Evolutionary conservation across 768 basidiomycete species (phyloP).

Genomic region (Suillus ampliporus): DNA sequence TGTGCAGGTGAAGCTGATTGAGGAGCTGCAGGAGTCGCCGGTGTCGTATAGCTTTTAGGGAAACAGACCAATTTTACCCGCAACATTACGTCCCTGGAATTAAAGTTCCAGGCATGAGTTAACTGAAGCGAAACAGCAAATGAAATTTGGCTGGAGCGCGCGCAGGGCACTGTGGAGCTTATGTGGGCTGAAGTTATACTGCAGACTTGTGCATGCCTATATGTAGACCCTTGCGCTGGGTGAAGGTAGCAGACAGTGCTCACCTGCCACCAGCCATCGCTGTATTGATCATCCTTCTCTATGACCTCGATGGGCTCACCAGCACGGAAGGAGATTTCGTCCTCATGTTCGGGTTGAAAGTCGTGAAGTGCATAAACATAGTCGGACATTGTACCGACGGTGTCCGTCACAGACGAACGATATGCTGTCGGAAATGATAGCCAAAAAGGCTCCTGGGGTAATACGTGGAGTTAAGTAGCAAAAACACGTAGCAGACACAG

Average conservation of each 20-base stretch:
- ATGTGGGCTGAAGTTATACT: slow-evolving; percentile 7
- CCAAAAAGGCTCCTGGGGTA: background rate
- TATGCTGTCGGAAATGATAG: background rate
- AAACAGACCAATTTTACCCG: slow-evolving; percentile 88
- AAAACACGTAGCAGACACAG: background rate
- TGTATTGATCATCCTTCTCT: slow-evolving; percentile 91
- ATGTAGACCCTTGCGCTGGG: slow-evolving; percentile 16
- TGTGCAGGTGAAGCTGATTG: slow-evolving; percentile 34
- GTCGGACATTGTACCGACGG: slow-evolving; percentile 59
- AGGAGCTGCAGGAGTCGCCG: slow-evolving; percentile 48
- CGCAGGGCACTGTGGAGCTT: slow-evolving; percentile 28
- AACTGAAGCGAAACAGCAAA: slow-evolving; percentile 18
- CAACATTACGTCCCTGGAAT: slow-evolving; percentile 77
- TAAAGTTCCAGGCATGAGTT: slow-evolving; percentile 18
- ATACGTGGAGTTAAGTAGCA: background rate
- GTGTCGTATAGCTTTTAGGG: slow-evolving; percentile 87
- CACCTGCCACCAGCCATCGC: slow-evolving; percentile 97
- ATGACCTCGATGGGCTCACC: slow-evolving; percentile 90
- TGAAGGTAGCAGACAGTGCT: slow-evolving; percentile 15
- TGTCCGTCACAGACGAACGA: background rate
- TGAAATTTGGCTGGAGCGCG: slow-evolving; percentile 26
- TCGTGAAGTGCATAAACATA: slow-evolving; percentile 90
- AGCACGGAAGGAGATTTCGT: slow-evolving; percentile 85
- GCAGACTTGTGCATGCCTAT: slow-evolving; percentile 12
- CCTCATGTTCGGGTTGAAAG: slow-evolving; percentile 91